Evolutionary conservation across 345 rosid species (phyloP).

Genomic region (Eucalyptus urophylla): DNA sequence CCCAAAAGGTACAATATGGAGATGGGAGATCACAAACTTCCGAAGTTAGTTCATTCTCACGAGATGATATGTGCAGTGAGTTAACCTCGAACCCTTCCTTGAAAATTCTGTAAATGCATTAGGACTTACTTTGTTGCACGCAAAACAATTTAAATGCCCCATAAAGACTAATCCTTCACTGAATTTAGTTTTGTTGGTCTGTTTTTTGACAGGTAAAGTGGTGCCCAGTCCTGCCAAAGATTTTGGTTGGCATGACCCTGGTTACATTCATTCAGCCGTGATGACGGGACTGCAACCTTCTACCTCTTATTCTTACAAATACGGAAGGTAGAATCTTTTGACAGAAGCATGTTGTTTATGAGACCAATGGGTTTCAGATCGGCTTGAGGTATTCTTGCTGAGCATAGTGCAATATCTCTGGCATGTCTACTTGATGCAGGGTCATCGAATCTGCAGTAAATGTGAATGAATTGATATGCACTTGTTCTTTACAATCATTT

Average conservation of each 20-base stretch:
- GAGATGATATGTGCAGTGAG: constrained; percentile 50
- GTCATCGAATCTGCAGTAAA: not conserved
- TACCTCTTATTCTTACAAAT: constrained; percentile 26
- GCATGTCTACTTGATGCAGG: not conserved
- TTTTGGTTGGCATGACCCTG: constrained; percentile 81
- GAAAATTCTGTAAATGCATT: not conserved
- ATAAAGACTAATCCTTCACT: not conserved
- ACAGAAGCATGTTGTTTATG: not conserved
- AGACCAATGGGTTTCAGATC: not conserved
- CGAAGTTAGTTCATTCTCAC: constrained; percentile 33
- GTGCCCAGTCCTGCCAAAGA: constrained; percentile 55
- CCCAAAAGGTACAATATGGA: constrained; percentile 40
- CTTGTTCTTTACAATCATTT: not conserved
- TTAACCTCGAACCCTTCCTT: not conserved
- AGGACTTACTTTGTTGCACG: not conserved
- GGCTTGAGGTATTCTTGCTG: not conserved
- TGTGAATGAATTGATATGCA: not conserved
- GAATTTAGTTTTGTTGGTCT: not conserved
- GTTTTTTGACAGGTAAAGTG: constrained; percentile 1
- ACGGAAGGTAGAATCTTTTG: constrained; percentile 36
- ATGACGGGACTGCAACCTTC: constrained; percentile 50
- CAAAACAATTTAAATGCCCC: not conserved
- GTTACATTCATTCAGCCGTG: constrained; percentile 51
- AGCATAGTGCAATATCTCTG: not conserved
- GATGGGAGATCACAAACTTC: constrained; percentile 27